Conservation (phyloP, 1,284 basidiomycete species). For the Ceratobasidium sp. region DNA sequence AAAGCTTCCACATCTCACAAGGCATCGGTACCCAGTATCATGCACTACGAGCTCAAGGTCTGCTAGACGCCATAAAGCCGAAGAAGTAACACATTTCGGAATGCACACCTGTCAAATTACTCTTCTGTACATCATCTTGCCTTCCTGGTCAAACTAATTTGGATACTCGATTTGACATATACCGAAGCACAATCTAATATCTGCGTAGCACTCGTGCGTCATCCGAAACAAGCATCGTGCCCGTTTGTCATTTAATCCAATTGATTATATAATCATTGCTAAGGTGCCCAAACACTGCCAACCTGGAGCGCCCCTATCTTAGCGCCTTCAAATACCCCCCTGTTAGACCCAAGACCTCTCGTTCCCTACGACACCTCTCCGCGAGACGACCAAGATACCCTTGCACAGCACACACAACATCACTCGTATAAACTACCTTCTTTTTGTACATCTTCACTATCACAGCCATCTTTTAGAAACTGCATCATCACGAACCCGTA, state of each 20-base stretch:
- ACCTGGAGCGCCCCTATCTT: neutral
- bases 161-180: neutral
- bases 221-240: neutral
- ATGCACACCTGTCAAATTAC: neutral
- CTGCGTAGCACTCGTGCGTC: neutral
- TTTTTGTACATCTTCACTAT: slow-evolving; percentile 1
- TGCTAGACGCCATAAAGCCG: too few species aligned
- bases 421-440: neutral
- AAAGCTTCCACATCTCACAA: too few species aligned
- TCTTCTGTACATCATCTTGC: neutral
- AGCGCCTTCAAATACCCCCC: neutral
- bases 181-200: neutral
- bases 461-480: neutral
- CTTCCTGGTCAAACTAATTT: neutral
- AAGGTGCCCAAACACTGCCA: neutral
- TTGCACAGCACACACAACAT: slow-evolving; percentile 3
- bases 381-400: neutral
- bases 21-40: too few species aligned
- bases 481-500: neutral
- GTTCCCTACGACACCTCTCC: neutral
- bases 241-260: neutral
- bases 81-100: too few species aligned
- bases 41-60: too few species aligned
- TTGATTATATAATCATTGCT: neutral
- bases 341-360: neutral